phyloP scores from a whole-genome alignment of 176 grass and related monocot species.

The Aegilops longissima region DNA sequence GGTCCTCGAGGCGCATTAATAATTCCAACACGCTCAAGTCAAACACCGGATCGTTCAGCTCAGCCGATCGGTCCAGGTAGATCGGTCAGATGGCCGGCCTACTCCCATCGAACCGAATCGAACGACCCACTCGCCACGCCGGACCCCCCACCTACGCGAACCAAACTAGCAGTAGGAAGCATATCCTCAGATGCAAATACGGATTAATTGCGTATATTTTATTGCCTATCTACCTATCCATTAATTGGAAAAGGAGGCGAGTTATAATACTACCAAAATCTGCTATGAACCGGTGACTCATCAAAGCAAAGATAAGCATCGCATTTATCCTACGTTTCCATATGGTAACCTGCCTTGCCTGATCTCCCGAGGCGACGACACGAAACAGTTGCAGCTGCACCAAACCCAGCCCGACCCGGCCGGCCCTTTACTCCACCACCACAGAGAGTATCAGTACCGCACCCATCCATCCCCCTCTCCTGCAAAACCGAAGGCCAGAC shows the following conservation, averaged over 20 bases:
- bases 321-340: background rate
- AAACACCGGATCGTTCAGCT: background rate
- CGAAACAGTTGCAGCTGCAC: constrained; percentile 37
- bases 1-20: constrained; percentile 26
- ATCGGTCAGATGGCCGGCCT: constrained; percentile 1
- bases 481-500: background rate
- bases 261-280: background rate
- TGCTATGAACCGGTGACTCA: background rate
- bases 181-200: no score
- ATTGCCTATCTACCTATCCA: background rate
- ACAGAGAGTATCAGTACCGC: background rate
- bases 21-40: background rate
- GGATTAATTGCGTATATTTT: no score
- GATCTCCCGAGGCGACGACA: background rate
- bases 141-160: background rate
- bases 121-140: background rate
- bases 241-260: background rate
- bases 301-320: background rate
- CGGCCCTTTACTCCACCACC: background rate
- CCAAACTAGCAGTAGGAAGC: constrained; percentile 1
- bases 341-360: background rate
- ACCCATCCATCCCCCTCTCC: background rate
- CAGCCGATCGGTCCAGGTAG: background rate
- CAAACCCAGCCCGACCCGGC: constrained; percentile 12
- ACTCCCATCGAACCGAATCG: background rate